Evolutionary conservation across 192 early-diverging fungal genomes (phyloP).

Genomic region (Backusella westeae): DNA sequence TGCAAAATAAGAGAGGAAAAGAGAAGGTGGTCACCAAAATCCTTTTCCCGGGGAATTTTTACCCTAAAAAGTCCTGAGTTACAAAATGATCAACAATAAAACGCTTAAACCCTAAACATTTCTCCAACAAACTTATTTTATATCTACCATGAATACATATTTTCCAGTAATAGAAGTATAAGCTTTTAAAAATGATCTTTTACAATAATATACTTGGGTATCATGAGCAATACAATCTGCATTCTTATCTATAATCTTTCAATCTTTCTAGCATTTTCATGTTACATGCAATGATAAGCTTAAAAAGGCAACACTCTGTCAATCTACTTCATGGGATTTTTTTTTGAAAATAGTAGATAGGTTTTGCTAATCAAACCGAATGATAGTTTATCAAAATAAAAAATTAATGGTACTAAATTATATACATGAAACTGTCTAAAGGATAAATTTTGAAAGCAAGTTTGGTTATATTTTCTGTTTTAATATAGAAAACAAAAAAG

Average conservation of each 20-base stretch:
- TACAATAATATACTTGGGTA: neutral
- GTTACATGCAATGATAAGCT: neutral
- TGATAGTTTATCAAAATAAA: neutral
- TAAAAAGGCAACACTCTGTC: constrained; percentile 1
- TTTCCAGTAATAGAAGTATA: neutral
- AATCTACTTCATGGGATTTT: neutral
- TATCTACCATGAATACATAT: neutral
- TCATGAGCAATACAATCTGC: neutral
- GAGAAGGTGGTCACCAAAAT: neutral
- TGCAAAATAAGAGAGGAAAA: neutral
- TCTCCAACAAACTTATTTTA: neutral
- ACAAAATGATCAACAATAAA: neutral
- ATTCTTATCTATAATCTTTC: neutral
- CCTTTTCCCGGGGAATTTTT: neutral
- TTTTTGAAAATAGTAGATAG: neutral
- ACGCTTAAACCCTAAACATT: neutral
- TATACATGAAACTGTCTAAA: neutral
- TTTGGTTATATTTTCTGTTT: neutral
- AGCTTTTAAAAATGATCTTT: neutral
- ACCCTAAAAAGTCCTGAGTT: neutral
- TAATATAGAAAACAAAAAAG: neutral
- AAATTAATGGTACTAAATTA: neutral
- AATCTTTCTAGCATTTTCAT: neutral
- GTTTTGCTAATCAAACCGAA: neutral
- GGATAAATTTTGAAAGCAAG: neutral